Evolutionary conservation across 129 eudicot species (phyloP).

Genomic region (Oenanthe sinensis): DNA sequence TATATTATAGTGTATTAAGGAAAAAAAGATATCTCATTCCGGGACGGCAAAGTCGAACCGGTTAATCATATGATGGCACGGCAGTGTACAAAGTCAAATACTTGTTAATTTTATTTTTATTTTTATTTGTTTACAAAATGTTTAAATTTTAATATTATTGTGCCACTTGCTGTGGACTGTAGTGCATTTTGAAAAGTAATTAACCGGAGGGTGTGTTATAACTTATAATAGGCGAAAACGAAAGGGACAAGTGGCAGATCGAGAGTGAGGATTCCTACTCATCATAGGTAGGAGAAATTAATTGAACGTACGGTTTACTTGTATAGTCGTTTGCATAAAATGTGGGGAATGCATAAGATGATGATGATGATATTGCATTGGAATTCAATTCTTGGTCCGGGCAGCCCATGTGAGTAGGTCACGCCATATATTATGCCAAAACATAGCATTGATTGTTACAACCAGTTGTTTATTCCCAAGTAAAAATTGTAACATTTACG

Average conservation of each 20-base stretch:
- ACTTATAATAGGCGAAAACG: background rate
- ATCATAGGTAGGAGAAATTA: background rate
- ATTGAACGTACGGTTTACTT: background rate
- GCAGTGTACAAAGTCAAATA: background rate
- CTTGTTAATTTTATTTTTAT: background rate
- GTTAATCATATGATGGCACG: background rate
- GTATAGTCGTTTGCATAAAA: background rate
- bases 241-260: background rate
- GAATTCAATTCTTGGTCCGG: constrained; percentile 4
- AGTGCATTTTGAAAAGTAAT: no score
- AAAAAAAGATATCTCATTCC: background rate
- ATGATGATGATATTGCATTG: background rate
- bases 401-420: background rate
- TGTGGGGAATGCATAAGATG: background rate
- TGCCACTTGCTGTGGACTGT: no score
- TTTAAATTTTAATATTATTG: background rate
- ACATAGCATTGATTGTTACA: background rate
- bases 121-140: no score
- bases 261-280: background rate
- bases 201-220: no score
- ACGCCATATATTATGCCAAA: background rate
- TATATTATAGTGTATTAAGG: no score
- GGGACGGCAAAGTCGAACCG: constrained; percentile 65
- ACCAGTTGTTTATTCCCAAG: no score
- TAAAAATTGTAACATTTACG: no score